Percentiles rank a stretch among this genome's conserved stretches.
Evolutionary conservation across 164 flowering plant genomes (phyloP).

Genomic region (Macadamia integrifolia): DNA sequence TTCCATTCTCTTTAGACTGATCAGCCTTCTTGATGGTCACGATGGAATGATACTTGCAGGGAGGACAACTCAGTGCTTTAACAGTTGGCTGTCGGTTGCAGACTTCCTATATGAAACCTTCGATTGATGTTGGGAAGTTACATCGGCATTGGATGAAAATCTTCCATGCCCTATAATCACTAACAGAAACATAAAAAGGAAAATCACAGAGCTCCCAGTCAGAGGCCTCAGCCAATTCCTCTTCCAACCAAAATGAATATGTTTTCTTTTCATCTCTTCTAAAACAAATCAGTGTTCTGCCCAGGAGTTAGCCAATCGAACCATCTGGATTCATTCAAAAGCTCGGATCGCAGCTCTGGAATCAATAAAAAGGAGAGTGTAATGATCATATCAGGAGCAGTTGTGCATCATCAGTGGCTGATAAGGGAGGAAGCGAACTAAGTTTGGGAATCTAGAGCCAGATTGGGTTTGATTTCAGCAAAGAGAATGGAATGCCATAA

Average conservation of each 20-base stretch:
- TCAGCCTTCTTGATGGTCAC: too few relatives aligned
- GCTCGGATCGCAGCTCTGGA: too few relatives aligned
- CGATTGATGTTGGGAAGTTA: neutral
- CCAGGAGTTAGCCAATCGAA: slow-evolving; percentile 2
- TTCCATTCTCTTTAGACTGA: too few relatives aligned
- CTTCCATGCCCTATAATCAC: slow-evolving; percentile 11
- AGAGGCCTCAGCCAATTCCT: slow-evolving; percentile 38
- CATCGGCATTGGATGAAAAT: slow-evolving; percentile 7
- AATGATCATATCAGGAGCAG: too few relatives aligned
- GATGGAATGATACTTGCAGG: too few relatives aligned
- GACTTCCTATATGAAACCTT: slow-evolving; percentile 5
- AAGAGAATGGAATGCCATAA: too few relatives aligned
- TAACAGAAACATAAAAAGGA: slow-evolving; percentile 22
- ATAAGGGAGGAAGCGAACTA: too few relatives aligned
- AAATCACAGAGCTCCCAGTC: slow-evolving; percentile 17
- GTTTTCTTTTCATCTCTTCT: slow-evolving; percentile 21
- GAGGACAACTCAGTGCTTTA: slow-evolving; percentile 3
- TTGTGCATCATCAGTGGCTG: too few relatives aligned
- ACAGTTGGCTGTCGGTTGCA: neutral
- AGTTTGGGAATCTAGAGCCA: too few relatives aligned
- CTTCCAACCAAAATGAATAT: slow-evolving; percentile 12
- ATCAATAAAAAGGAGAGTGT: too few relatives aligned
- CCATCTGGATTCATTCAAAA: neutral
- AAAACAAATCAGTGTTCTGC: neutral
- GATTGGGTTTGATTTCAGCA: too few relatives aligned